phyloP scores from a whole-genome alignment of 2,329 filamentous ascomycete species.

The Teratosphaeria destructans region DNA sequence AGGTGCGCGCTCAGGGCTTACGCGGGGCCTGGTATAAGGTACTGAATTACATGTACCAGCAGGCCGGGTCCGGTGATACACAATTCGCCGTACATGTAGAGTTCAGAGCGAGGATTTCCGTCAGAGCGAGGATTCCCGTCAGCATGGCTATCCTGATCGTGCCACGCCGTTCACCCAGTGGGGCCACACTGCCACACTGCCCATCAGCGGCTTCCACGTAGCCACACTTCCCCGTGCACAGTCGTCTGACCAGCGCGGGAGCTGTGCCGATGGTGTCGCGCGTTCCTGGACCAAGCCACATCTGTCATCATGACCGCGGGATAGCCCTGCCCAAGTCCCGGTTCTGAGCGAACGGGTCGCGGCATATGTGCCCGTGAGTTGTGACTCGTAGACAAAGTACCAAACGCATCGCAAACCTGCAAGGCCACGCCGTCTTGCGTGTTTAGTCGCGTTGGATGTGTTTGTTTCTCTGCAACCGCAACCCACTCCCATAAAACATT shows the following conservation, averaged over 20 bases:
- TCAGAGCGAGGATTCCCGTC: not conserved
- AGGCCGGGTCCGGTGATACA: no score
- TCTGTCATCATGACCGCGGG: not conserved
- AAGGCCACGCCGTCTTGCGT: not conserved
- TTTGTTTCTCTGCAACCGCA: not conserved
- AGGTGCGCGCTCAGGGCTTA: no score
- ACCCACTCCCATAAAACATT: not conserved
- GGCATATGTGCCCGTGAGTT: not conserved
- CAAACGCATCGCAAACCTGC: not conserved
- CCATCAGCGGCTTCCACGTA: not conserved
- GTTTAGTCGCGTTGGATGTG: not conserved
- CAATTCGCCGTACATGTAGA: no score
- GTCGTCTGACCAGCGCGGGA: not conserved
- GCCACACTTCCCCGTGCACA: not conserved
- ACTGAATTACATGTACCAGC: no score
- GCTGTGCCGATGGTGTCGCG: not conserved
- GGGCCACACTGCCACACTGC: not conserved
- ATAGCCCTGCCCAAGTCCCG: not conserved
- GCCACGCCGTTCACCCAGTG: not conserved
- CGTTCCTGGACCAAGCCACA: not conserved
- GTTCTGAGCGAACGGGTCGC: not conserved
- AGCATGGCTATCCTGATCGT: not conserved
- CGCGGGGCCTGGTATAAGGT: no score
- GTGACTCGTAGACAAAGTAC: not conserved
- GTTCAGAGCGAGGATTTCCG: not conserved